Conservation (phyloP, 169 alveolate genomes). For the Cryptosporidium tyzzeri region DNA sequence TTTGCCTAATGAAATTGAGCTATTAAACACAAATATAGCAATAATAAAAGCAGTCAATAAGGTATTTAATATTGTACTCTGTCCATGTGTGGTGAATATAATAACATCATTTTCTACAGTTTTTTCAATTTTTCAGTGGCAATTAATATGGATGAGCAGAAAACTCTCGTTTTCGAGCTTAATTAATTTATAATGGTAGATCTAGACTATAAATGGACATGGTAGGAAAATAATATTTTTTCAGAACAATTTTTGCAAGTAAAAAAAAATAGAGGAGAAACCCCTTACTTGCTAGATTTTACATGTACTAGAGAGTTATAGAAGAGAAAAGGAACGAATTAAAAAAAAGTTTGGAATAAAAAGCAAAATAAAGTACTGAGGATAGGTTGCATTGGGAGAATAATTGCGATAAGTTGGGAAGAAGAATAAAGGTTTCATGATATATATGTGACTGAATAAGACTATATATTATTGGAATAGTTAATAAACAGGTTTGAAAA, state of each 20-base stretch:
- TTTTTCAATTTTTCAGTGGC: conserved; percentile 59
- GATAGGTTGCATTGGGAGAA: not conserved
- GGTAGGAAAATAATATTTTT: conserved; percentile 15
- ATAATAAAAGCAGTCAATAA: conserved; percentile 41
- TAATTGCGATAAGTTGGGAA: not conserved
- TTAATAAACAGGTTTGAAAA: not conserved
- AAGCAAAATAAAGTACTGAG: not conserved
- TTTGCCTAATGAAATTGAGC: conserved; percentile 46
- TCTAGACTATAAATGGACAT: conserved; percentile 63
- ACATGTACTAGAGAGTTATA: conserved; percentile 4
- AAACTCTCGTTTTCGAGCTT: conserved; percentile 71
- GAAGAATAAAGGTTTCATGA: too few species aligned
- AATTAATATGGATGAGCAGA: conserved; percentile 40
- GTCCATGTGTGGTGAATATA: conserved; percentile 36
- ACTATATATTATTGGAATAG: not conserved
- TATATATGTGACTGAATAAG: not conserved
- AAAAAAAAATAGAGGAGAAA: not conserved
- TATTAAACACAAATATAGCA: conserved; percentile 22
- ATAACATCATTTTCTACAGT: conserved; percentile 62
- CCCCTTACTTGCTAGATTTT: conserved; percentile 10
- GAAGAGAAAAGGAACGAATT: not conserved
- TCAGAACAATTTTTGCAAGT: not conserved
- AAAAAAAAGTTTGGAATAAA: too few species aligned
- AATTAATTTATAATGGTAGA: conserved; percentile 68
- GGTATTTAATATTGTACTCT: conserved; percentile 3